These are phyloP conservation scores for Paramecium primaurelia DNA, from an alignment of 73 alveolate species.

Conservation along the genomic window DNA sequence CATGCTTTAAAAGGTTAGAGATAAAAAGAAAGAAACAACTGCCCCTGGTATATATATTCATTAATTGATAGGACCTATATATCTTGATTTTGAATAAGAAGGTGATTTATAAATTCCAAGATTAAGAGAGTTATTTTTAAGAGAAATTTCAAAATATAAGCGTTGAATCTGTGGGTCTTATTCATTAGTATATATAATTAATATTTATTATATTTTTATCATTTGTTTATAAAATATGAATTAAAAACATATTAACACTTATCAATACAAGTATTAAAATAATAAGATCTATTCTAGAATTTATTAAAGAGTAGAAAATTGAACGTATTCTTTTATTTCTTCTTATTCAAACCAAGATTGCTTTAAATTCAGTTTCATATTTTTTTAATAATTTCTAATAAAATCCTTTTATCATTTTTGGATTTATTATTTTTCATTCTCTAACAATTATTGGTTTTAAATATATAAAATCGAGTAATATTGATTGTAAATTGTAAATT, in stretches of 20 bases:
- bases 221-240: not conserved
- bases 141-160: constrained; percentile 60
- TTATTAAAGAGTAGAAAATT: not conserved
- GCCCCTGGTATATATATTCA: constrained; percentile 49
- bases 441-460: too few relatives aligned
- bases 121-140: constrained; percentile 61
- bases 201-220: not conserved
- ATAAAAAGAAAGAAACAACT: constrained; percentile 42
- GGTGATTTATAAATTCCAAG: constrained; percentile 62
- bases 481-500: not conserved
- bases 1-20: constrained; percentile 59
- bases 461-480: too few relatives aligned
- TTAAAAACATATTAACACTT: not conserved
- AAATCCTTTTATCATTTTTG: not conserved
- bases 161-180: not conserved
- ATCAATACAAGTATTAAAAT: not conserved
- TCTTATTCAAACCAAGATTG: not conserved
- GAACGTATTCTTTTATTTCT: not conserved
- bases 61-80: constrained; percentile 39
- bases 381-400: not conserved
- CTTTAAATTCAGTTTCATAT: not conserved
- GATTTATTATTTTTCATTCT: not conserved
- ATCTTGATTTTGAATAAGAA: constrained; percentile 61
- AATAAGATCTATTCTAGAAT: not conserved
- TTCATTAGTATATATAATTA: not conserved